These are phyloP conservation scores for Centaurea solstitialis DNA, from an alignment of 129 eudicot species.

Conservation along the genomic window DNA sequence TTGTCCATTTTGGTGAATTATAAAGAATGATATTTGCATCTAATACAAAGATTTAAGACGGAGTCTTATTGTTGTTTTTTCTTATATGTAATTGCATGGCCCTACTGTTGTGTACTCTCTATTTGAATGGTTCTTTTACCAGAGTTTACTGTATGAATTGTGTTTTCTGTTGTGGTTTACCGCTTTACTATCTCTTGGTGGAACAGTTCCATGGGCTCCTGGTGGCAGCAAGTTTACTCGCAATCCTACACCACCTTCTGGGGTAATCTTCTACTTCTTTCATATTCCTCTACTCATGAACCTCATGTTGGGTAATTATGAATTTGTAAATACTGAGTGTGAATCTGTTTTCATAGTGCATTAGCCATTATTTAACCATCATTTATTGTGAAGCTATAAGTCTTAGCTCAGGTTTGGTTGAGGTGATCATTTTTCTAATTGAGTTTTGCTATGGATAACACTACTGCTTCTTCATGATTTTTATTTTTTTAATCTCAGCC, in stretches of 20 bases:
- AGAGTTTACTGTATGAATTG: neutral
- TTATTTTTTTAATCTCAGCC: neutral
- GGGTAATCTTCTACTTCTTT: constrained; percentile 55
- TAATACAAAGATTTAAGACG: neutral
- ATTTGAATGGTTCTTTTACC: neutral
- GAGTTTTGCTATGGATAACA: no score
- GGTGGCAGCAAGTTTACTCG: constrained; percentile 97
- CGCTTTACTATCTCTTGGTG: neutral
- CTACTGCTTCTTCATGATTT: no score
- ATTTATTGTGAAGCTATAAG: neutral
- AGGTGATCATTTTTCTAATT: no score
- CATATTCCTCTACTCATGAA: neutral
- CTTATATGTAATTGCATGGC: neutral
- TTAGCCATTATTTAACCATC: neutral
- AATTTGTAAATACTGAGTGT: neutral
- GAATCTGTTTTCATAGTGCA: neutral
- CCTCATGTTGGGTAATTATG: constrained; percentile 1
- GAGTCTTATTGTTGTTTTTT: neutral
- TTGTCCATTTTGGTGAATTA: neutral
- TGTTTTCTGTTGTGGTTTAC: neutral
- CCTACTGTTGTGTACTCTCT: neutral
- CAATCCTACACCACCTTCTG: constrained; percentile 92
- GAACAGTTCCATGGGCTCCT: constrained; percentile 99
- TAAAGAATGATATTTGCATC: neutral
- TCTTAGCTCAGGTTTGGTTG: neutral